Evolutionary conservation across 2,329 filamentous ascomycete genomes (phyloP), one percentile per base, ranked within the genome.

Genomic region (Talaromyces rugulosus): DNA sequence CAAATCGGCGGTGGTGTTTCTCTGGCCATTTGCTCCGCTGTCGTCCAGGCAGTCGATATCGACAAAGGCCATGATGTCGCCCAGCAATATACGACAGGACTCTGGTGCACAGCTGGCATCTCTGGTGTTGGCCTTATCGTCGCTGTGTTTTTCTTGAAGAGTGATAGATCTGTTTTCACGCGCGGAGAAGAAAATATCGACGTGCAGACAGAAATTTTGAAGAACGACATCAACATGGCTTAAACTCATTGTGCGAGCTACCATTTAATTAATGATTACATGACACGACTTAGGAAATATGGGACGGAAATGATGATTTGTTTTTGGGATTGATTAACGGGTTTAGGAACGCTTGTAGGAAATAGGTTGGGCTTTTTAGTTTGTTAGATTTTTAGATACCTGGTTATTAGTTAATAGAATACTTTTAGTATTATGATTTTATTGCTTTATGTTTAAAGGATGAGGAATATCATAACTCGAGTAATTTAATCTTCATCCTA

Each of bases 1-100:
- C 77, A 79, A 67, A 77, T 79, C 27, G 77, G 77, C 8, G 75
- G 72, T 27, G 76, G 76, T 1, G 75, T 79, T 0, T 74, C 74
- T 1, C 67, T 78, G 23, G 77, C 77, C n/a, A 70, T 78, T 30
- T 73, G 75, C 3, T 70, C 75, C 31, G 74, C 77, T 4, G 71
- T 76, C 3, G 75, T 75, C 1, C 66, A 78, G 59, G 73, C 72
- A 2, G 74, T 77, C 3, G 75, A 78, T 59, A 72, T 72, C 11
- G 67, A 73, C 34, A 74, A 77, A 54, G 74, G 73, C 3, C 75
- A 72, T 12, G 56, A 57, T 11, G 63, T 71, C 6, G 61, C 69
- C 1, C 66, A 73, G 31, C 75, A 79, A 61, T 79, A 79, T 54
- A 66, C 69, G 9, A 79, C 74, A 0, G 77, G 77, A 0, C 65